Evolutionary conservation across 805 yeast genomes (phyloP), one percentile per base, ranked within the genome.

Genomic region (Starmera quercuum): DNA sequence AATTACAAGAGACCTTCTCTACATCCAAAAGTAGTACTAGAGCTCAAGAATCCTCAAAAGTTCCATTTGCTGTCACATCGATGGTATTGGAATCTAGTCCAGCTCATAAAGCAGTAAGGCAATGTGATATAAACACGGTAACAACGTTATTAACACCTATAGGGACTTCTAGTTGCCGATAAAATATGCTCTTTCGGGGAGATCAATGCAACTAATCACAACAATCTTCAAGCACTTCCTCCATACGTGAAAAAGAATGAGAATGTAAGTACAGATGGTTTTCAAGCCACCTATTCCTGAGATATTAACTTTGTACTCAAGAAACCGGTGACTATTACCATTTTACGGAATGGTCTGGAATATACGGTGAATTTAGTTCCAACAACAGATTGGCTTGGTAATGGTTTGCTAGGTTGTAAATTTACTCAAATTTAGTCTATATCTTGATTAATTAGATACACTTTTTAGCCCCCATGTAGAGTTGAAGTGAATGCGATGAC

Each of bases 401-500:
- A 59, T 23, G 88, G 90, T 2, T 42, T 76, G n/a, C 54, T 82
- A 22, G 90, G 90, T 2, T 82, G 87, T 54, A 73, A 69, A 40
- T 46, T 81, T 24, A 59, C 61, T 16, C 70, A 68, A 30, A 30
- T 69, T 21, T 68, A 53, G 49, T 5, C 18, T 13, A 15, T 19
- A 13, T n/a, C 14, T n/a, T 34, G 8, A 18, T 19, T 27, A 10
- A 23, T 6, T 7, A 13, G 7, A 19, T 5, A 11, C 9, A 11
- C 14, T 10, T 4, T 27, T 43, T 45, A 90, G 30, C 98, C 98
- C 5, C 98, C 98, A 48, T 90, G 98, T 40, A 90, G 63, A 4
- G 98, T 92, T 27, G 95, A 83, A 2, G 97, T 90, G 50, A 90
- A 90, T 3, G 94, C 76, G 26, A 90, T 70, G 16, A 74, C 66